Evolutionary conservation across 371 early-diverging fungal genomes (phyloP), one percentile per base, ranked within the genome.

Genomic region (Lichtheimia hyalospora): DNA sequence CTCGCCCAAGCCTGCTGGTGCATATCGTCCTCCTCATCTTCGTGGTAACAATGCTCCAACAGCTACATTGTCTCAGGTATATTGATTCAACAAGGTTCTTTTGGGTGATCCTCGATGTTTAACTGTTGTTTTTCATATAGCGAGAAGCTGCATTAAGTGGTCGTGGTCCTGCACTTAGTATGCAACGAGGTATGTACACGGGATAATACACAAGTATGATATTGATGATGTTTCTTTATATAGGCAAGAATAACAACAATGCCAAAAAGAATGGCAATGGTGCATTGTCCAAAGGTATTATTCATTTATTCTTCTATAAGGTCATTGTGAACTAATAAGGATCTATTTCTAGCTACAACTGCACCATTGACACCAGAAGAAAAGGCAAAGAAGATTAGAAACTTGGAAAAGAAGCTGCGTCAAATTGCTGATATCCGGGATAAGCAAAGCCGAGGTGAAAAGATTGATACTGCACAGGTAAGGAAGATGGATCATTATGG

Each of bases 371-470:
- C 57, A 49, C 53, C 68, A 54, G 80, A 76, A 58, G 87, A 85
- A 52, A 84, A 78, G 21, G 91, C 91, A 63, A 97, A 96, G 85
- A 90, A 89, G 74, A 82, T 94, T 63, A 87, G 94, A 62, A 84
- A 75, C 52, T 71, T 96, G 24, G 88, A 90, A 60, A 95, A 93
- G 83, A 97, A 97, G 75, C 73, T 97, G 60, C 84, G 88, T 68
- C 92, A 94, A 73, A 97, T 97, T 71, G 79, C 79, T 42, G 92
- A 90, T 44, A 75, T 97, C 49, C 90, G 91, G 66, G 88, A 88
- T 41, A 88, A 88, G 60, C 84, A 87, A 69, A 79, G 76, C 7
- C 78, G 80, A 4, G 97, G 97, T 27, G 93, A 92, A 63, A 74
- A 69, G 39, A 75, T 97, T 15, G 94, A 93, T 69, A 72, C 84